Conservation (phyloP, 345 rosid genomes). For the Aegle marmelos region DNA sequence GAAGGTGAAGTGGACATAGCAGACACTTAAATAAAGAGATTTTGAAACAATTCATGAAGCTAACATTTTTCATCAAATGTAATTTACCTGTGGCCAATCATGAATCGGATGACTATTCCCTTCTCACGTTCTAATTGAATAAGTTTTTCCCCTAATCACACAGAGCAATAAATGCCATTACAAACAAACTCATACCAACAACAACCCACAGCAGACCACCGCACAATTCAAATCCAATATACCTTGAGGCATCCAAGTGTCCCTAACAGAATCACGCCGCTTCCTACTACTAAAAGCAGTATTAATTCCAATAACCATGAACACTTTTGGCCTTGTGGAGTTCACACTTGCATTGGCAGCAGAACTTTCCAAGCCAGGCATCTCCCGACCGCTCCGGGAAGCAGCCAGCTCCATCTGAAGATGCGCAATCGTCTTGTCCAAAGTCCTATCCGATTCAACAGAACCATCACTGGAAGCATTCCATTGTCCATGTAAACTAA, state of each 20-base stretch:
- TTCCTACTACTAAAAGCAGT: slow-evolving; percentile 96
- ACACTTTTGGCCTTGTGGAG: slow-evolving; percentile 53
- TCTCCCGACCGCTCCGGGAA: slow-evolving; percentile 50
- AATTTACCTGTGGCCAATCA: slow-evolving; percentile 94
- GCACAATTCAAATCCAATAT: slow-evolving; percentile 2
- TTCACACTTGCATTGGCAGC: slow-evolving; percentile 23
- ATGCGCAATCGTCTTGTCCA: slow-evolving; percentile 69
- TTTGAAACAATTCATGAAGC: not conserved
- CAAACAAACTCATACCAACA: not conserved
- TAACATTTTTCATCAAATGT: not conserved
- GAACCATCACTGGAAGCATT: not conserved
- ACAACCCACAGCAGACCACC: not conserved
- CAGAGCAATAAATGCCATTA: slow-evolving; percentile 7
- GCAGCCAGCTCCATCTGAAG: slow-evolving; percentile 76
- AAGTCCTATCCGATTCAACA: slow-evolving; percentile 45
- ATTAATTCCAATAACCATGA: slow-evolving; percentile 91
- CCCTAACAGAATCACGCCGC: slow-evolving; percentile 95
- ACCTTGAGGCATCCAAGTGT: slow-evolving; percentile 99
- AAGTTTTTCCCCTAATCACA: slow-evolving; percentile 70
- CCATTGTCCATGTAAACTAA: not conserved
- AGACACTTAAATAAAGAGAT: too few species aligned
- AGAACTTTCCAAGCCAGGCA: slow-evolving; percentile 32
- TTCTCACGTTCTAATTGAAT: slow-evolving; percentile 76
- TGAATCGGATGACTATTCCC: slow-evolving; percentile 86
- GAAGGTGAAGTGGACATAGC: too few species aligned